Percentiles rank a stretch among this genome's conserved stretches.
These are phyloP conservation scores for Azolla pinnata DNA, from an alignment of 75 land plant genomes.

Conservation along the genomic window DNA sequence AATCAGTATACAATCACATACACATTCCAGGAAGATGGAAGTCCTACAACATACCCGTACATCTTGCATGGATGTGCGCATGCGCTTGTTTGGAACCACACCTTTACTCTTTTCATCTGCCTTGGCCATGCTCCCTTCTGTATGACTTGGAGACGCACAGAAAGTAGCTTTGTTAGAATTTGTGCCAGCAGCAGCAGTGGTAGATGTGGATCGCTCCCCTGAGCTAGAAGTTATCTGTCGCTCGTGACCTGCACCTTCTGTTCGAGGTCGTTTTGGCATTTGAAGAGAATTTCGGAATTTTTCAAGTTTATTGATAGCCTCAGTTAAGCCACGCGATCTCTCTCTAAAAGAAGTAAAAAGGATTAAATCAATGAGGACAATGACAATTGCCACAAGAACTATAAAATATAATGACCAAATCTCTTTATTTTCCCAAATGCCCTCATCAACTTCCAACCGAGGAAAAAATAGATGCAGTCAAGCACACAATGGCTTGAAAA, in stretches of 20 bases:
- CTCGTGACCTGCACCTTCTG: conserved; percentile 33
- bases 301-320: conserved; percentile 44
- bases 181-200: conserved; percentile 5
- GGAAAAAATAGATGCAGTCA: neutral
- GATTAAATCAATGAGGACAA: neutral
- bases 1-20: neutral
- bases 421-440: neutral
- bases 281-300: conserved; percentile 20
- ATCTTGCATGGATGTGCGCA: conserved; percentile 63
- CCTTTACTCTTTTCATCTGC: conserved; percentile 45
- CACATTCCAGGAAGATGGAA: neutral
- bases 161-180: conserved; percentile 20
- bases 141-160: conserved; percentile 17
- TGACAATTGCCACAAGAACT: neutral
- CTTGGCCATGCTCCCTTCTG: conserved; percentile 25
- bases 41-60: conserved; percentile 38
- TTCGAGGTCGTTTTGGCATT: conserved; percentile 40
- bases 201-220: conserved; percentile 12
- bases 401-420: neutral
- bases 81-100: conserved; percentile 49
- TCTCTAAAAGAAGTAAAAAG: conserved; percentile 13
- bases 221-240: conserved; percentile 11
- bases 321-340: conserved; percentile 29
- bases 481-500: neutral
- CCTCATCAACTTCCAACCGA: neutral